Evolutionary conservation across 179 eudicot genomes (phyloP).

Genomic region (Beta corolliflora): DNA sequence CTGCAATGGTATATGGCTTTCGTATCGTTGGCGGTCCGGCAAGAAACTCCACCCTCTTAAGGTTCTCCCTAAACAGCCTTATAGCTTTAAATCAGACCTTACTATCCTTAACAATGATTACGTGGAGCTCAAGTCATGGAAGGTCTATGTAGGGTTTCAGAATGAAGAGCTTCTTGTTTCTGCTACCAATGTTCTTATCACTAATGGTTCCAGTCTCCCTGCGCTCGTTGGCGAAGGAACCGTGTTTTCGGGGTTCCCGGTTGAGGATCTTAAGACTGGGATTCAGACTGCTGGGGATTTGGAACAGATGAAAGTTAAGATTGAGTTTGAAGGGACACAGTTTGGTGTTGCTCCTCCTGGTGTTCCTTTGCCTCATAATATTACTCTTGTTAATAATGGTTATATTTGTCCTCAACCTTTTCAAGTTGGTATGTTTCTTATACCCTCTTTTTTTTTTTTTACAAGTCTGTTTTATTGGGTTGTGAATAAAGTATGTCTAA

Average conservation of each 20-base stretch:
- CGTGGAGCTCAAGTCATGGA: constrained; percentile 44
- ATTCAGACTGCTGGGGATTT: constrained; percentile 73
- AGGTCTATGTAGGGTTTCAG: constrained; percentile 38
- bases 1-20: constrained; percentile 47
- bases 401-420: constrained; percentile 56
- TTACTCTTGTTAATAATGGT: constrained; percentile 74
- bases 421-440: constrained; percentile 38
- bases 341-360: constrained; percentile 60
- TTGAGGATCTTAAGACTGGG: constrained; percentile 55
- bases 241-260: constrained; percentile 54
- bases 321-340: constrained; percentile 75
- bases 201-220: constrained; percentile 48
- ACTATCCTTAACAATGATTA: constrained; percentile 41
- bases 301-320: constrained; percentile 41
- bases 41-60: constrained; percentile 34
- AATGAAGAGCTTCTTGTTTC: constrained; percentile 41
- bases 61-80: constrained; percentile 29
- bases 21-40: constrained; percentile 32
- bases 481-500: background rate
- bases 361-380: constrained; percentile 59
- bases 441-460: background rate
- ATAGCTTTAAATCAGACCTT: constrained; percentile 40
- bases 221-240: constrained; percentile 54
- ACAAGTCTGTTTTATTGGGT: no score
- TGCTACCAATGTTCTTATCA: constrained; percentile 26